phyloP scores from a whole-genome alignment of 108 stramenopile species.

The Cyclotella atomus region DNA sequence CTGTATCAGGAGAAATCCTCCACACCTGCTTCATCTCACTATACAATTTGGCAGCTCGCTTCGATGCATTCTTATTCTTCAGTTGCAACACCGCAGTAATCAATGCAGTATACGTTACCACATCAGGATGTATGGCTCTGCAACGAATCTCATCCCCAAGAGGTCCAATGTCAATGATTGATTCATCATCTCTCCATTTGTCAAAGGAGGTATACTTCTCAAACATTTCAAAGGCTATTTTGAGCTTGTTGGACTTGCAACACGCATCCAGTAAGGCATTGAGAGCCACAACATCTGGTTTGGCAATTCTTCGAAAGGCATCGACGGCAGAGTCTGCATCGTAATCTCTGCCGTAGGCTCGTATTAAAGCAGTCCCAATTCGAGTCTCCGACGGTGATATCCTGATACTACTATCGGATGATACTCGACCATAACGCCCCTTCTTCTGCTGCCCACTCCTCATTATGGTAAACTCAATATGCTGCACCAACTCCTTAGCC shows the following conservation, averaged over 20 bases:
- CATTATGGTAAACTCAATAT: conserved; percentile 39
- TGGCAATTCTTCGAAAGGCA: conserved; percentile 48
- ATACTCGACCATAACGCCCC: not conserved
- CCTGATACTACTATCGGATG: conserved; percentile 2
- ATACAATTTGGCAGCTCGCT: conserved; percentile 59
- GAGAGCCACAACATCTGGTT: conserved; percentile 74
- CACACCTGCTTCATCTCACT: conserved; percentile 66
- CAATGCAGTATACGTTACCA: conserved; percentile 77
- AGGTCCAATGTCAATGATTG: not conserved
- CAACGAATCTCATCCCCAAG: not conserved
- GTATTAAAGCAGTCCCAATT: conserved; percentile 73
- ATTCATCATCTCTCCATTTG: conserved; percentile 15
- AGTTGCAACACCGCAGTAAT: conserved; percentile 63
- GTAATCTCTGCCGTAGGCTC: conserved; percentile 54
- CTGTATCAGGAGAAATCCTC: conserved; percentile 67
- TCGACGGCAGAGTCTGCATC: conserved; percentile 62
- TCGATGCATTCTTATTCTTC: conserved; percentile 48
- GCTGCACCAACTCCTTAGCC: conserved; percentile 59
- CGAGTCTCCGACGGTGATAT: conserved; percentile 53
- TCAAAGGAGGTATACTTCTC: conserved; percentile 49
- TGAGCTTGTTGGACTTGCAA: conserved; percentile 55
- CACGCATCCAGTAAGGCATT: conserved; percentile 80
- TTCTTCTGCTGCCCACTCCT: not conserved
- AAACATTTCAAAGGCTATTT: conserved; percentile 65
- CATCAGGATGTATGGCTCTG: conserved; percentile 56